A percentile compares a stretch with the other conserved stretches of the same genome.
Evolutionary conservation across 345 rosid species (phyloP).

Genomic region (Brassica nigra): DNA sequence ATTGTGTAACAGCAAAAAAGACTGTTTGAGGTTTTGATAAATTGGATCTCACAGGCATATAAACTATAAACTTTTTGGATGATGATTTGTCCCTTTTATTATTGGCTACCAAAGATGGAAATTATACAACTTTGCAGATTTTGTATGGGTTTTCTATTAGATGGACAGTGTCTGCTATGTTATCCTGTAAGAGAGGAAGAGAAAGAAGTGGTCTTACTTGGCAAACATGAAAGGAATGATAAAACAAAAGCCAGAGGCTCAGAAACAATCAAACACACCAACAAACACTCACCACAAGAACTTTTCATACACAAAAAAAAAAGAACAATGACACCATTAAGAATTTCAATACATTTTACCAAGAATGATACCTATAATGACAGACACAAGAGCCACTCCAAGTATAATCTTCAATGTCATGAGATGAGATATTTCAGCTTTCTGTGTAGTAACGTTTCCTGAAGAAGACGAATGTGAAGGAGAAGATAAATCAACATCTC

Average conservation of each 20-base stretch:
- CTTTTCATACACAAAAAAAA: not conserved
- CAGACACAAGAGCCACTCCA: constrained; percentile 72
- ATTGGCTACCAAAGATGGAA: not conserved
- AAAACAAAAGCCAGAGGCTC: not conserved
- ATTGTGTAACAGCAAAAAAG: constrained; percentile 24
- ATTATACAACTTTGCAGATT: not conserved
- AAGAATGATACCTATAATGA: constrained; percentile 66
- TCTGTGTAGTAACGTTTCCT: constrained; percentile 34
- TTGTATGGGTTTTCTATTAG: too few relatives aligned
- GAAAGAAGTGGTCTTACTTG: too few relatives aligned
- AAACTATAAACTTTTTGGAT: not conserved
- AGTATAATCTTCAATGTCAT: constrained; percentile 56
- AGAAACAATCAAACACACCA: too few relatives aligned
- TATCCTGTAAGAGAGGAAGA: too few relatives aligned
- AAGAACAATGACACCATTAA: not conserved
- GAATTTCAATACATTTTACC: constrained; percentile 67
- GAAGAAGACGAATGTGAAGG: constrained; percentile 48
- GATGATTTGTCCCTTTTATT: not conserved
- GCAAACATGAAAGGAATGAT: not conserved
- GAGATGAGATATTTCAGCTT: constrained; percentile 35
- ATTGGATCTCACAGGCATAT: constrained; percentile 17
- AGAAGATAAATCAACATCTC: constrained; percentile 56
- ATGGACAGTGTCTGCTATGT: too few relatives aligned
- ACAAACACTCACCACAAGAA: not conserved
- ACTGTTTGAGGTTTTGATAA: constrained; percentile 10